Percentiles rank a stretch among this genome's conserved stretches.
Conservation (phyloP, 768 basidiomycete genomes). For the Piloderma croceum region DNA sequence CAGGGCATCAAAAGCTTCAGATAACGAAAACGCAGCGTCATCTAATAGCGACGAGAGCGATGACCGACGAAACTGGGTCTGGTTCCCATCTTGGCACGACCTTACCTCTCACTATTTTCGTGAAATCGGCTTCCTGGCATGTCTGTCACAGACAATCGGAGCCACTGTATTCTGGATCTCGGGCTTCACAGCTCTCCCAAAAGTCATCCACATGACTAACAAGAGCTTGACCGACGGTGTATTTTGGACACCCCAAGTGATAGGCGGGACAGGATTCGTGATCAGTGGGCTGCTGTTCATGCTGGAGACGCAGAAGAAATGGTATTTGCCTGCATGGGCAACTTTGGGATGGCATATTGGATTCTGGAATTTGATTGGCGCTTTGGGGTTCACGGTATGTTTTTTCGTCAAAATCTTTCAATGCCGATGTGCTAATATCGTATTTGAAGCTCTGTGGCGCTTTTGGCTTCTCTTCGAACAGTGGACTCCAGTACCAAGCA, state of each 20-base stretch:
- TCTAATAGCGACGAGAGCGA: too few species aligned
- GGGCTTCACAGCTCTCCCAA: too few species aligned
- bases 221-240: conserved; percentile 38
- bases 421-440: too few species aligned
- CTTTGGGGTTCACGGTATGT: conserved; percentile 52
- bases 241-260: conserved; percentile 59
- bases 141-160: conserved; percentile 45
- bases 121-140: conserved; percentile 46
- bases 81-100: conserved; percentile 36
- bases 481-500: conserved; percentile 44
- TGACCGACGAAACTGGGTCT: conserved; percentile 33
- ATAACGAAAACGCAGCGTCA: too few species aligned
- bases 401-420: too few species aligned
- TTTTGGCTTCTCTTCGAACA: conserved; percentile 40
- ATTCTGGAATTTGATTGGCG: conserved; percentile 58
- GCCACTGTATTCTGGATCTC: conserved; percentile 61
- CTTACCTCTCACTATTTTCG: conserved; percentile 33
- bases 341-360: conserved; percentile 55
- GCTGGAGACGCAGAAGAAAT: conserved; percentile 50
- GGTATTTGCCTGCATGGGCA: conserved; percentile 42
- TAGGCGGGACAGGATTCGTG: conserved; percentile 57
- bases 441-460: conserved; percentile 57
- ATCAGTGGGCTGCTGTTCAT: conserved; percentile 43
- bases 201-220: conserved; percentile 21
- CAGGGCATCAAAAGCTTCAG: too few species aligned